Evolutionary conservation across 345 rosid genomes (phyloP), one percentile per base, ranked within the genome.

Genomic region (Citrus australasica): DNA sequence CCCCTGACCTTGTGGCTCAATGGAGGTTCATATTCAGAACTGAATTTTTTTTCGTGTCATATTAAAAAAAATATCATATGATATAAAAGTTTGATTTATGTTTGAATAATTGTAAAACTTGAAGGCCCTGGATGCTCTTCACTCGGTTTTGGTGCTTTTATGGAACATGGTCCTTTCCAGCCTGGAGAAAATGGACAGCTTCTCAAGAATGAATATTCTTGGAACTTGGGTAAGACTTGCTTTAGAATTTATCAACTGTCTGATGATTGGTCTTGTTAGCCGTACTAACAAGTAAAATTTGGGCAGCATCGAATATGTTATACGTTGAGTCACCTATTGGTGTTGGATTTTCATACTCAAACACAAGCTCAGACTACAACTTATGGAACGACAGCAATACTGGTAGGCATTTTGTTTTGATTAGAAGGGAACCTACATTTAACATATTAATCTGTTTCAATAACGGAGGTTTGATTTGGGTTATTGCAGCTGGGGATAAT

Each of bases 81-180:
- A 17, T 53, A 53, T 6, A 7, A 59, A n/a, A n/a, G 27, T 22
- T 35, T 67, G 14, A 56, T 56, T 9, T 22, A 27, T 60, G 55
- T 32, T 51, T 46, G 13, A 24, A 25, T 13, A 46, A 46, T 17
- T 27, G n/a, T 9, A 40, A 40, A 4, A 30, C 27, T 35, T 3
- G 63, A 9, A 82, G 88, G 88, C 3, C 83, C 85, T 7, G 90
- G 80, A 22, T 87, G 86, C 65, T 87, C 90, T 48, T 85, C 86
- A 22, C 75, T 85, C 70, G 86, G 88, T 25, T 79, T 74, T 61
- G 85, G 85, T 10, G 82, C 86, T 22, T 83, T 85, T 71, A 79
- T 74, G 83, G 83, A 85, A 73, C 71, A 79, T 14, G 84, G 85
- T 35, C 83, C 86, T 60, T 87, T 87, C 71, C 74, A 79, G 68